These are phyloP conservation scores for Torulaspora indica DNA, from an alignment of 805 yeast genomes.

Conservation along the genomic window DNA sequence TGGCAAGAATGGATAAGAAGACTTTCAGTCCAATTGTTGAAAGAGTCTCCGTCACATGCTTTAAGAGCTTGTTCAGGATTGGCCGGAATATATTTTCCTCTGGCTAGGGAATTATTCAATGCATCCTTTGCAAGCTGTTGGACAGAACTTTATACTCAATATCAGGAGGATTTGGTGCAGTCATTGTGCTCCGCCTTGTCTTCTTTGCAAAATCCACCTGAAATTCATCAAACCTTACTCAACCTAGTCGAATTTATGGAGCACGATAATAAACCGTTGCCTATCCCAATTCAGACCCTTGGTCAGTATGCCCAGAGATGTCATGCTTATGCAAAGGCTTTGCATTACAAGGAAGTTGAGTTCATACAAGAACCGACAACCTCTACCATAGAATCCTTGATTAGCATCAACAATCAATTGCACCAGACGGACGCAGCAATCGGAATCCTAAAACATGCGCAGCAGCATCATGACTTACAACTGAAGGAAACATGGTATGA, in stretches of 20 bases:
- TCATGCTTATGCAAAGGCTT: constrained; percentile 95
- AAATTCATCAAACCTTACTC: constrained; percentile 82
- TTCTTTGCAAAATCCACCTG: constrained; percentile 91
- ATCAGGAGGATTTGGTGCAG: constrained; percentile 84
- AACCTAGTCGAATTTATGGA: constrained; percentile 96
- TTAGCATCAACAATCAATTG: constrained; percentile 85
- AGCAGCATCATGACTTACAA: constrained; percentile 82
- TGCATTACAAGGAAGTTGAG: constrained; percentile 92
- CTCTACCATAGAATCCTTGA: constrained; percentile 85
- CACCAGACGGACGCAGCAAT: constrained; percentile 98
- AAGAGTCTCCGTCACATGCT: constrained; percentile 92
- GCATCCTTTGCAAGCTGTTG: constrained; percentile 95
- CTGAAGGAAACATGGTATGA: constrained; percentile 97
- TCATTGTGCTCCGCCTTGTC: constrained; percentile 82
- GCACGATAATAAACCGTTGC: constrained; percentile 91
- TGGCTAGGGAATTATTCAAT: constrained; percentile 87
- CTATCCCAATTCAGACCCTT: constrained; percentile 81
- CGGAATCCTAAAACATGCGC: constrained; percentile 92
- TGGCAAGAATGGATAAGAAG: constrained; percentile 98
- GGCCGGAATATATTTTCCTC: constrained; percentile 80
- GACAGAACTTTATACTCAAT: constrained; percentile 83
- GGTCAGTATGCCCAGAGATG: constrained; percentile 92
- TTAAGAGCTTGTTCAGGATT: constrained; percentile 86
- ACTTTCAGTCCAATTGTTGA: constrained; percentile 75
- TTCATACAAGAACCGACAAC: constrained; percentile 91